phyloP scores from a whole-genome alignment of 805 yeast genomes.

The Henningerozyma blattae region DNA sequence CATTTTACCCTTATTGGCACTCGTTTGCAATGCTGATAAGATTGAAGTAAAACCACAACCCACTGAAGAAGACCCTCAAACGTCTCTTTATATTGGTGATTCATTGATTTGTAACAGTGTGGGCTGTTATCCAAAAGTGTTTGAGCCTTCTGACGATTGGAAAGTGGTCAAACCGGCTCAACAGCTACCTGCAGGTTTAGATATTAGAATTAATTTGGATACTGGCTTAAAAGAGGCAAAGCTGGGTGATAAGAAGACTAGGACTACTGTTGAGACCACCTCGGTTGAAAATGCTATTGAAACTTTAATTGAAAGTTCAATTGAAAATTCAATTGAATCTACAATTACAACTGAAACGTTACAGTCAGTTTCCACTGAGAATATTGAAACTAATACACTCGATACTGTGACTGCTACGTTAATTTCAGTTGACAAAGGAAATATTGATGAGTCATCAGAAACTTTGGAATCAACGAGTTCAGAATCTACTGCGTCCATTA shows the following conservation, averaged over 20 bases:
- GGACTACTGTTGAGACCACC: too few species aligned
- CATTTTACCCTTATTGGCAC: too few species aligned
- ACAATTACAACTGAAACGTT: too few species aligned
- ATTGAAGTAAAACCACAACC: neutral
- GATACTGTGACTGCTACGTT: neutral
- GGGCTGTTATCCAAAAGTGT: conserved; percentile 48
- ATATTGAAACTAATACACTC: neutral
- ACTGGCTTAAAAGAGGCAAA: conserved; percentile 63
- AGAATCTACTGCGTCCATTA: neutral
- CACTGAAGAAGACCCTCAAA: neutral
- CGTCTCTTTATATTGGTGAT: conserved; percentile 3
- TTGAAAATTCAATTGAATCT: too few species aligned
- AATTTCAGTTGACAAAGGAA: neutral
- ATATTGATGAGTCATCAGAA: neutral
- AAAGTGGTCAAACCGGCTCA: conserved; percentile 58
- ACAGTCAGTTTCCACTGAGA: too few species aligned
- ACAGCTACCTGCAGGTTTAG: conserved; percentile 63
- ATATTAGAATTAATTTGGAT: conserved; percentile 63
- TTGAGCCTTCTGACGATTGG: conserved; percentile 62
- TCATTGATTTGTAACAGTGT: conserved; percentile 3
- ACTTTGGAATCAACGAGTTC: neutral
- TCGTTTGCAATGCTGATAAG: too few species aligned
- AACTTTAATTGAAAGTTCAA: too few species aligned
- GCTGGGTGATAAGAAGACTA: conserved; percentile 14
- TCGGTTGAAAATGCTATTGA: too few species aligned